Conservation (phyloP, 2,329 filamentous ascomycete species). For the Microsporum canis region DNA sequence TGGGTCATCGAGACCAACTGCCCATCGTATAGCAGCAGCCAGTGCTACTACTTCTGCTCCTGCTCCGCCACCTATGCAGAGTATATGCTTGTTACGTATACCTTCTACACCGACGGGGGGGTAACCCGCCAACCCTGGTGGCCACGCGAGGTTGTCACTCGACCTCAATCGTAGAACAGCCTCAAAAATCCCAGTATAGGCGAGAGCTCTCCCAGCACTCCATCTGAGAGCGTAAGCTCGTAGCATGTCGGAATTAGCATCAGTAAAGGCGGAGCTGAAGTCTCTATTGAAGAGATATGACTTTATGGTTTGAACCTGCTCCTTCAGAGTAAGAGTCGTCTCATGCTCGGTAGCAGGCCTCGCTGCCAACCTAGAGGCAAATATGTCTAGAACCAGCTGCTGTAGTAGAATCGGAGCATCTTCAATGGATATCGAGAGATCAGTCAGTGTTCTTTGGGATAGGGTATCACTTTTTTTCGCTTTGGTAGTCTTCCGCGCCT, state of each 20-base stretch:
- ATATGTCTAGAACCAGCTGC: conserved; percentile 62
- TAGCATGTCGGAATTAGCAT: conserved; percentile 54
- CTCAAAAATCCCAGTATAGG: conserved; percentile 56
- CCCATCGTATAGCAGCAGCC: conserved; percentile 39
- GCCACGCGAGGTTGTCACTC: conserved; percentile 7
- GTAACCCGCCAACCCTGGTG: background rate
- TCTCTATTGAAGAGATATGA: conserved; percentile 74
- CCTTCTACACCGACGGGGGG: background rate
- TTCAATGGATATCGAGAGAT: background rate
- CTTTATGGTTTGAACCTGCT: conserved; percentile 69
- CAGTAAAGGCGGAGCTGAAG: conserved; percentile 63
- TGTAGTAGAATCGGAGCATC: conserved; percentile 43
- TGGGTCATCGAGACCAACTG: background rate
- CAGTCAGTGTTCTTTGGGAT: background rate
- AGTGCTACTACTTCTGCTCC: conserved; percentile 57
- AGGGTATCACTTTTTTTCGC: background rate
- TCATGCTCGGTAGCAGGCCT: conserved; percentile 22
- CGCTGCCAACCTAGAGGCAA: conserved; percentile 51
- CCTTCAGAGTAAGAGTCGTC: conserved; percentile 32
- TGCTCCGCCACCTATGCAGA: conserved; percentile 54
- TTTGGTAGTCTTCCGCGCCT: background rate
- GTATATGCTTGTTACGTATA: conserved; percentile 25
- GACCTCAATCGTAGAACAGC: background rate
- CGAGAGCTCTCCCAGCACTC: conserved; percentile 76
- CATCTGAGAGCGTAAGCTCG: conserved; percentile 79